These are phyloP conservation scores for Penicillium sclerotigenum DNA, from an alignment of 2,329 filamentous ascomycete genomes.

Conservation along the genomic window DNA sequence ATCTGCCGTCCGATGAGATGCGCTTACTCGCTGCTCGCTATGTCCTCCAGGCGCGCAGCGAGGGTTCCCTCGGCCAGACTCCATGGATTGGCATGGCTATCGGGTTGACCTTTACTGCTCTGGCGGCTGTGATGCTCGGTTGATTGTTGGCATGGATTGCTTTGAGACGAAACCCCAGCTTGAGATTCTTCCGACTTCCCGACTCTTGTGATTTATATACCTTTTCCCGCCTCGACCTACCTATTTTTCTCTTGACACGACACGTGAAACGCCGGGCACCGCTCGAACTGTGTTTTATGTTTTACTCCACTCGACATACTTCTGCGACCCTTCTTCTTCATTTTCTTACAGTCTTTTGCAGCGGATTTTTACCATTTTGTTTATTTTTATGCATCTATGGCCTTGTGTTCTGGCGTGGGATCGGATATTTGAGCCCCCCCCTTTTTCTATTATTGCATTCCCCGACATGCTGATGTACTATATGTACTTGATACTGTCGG, in stretches of 20 bases:
- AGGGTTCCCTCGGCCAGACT: slow-evolving; percentile 39
- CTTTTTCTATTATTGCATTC: slow-evolving; percentile 25
- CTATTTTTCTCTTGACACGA: slow-evolving; percentile 6
- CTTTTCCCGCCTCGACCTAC: slow-evolving; percentile 2
- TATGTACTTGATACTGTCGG: slow-evolving; percentile 14
- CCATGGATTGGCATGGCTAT: slow-evolving; percentile 45
- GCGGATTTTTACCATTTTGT: slow-evolving; percentile 17
- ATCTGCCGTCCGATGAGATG: neutral
- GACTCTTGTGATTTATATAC: slow-evolving; percentile 3
- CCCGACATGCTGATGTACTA: slow-evolving; percentile 4
- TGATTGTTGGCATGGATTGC: slow-evolving; percentile 13
- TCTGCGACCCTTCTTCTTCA: slow-evolving; percentile 9
- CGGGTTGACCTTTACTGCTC: slow-evolving; percentile 38
- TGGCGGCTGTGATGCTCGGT: slow-evolving; percentile 41
- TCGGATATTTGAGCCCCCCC: slow-evolving; percentile 1
- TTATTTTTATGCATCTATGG: slow-evolving; percentile 23
- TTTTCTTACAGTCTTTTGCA: slow-evolving; percentile 19
- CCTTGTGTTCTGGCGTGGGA: slow-evolving; percentile 15
- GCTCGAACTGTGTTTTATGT: slow-evolving; percentile 5
- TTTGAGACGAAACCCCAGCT: neutral
- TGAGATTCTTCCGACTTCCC: neutral
- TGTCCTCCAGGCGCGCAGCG: slow-evolving; percentile 35
- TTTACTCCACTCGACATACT: slow-evolving; percentile 8
- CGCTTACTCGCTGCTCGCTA: slow-evolving; percentile 21
- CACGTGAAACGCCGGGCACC: slow-evolving; percentile 8